Base-by-base conservation (phyloP, 139 green algal genomes). In the Penium margaritaceum region DNA sequence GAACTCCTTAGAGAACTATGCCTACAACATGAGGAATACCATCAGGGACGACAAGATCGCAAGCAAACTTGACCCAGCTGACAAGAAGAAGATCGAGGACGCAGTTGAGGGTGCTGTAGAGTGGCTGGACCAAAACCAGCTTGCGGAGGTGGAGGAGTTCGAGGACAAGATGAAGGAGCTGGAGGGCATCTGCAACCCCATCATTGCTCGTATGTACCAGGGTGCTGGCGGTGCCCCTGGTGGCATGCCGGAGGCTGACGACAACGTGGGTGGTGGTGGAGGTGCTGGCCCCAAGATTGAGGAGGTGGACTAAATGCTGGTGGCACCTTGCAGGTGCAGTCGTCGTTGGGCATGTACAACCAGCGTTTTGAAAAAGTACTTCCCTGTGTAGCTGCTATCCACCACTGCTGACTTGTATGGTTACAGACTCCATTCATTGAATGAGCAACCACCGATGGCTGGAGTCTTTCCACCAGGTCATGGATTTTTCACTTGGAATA, bases 141-240 rank as follows among this genome's bases (percentile, higher is more conserved):
- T 94, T 64, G 91, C 89, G 1, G 91, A 96, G 84, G 72, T 87
- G 29, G 94, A 99, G 67, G 94, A 99, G 87, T 92, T 96, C 78
- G 90, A 97, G 82, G 79, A 92, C 86, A 93, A 97, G 86, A 84
- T 91, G 39, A 96, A 97, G 89, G 91, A 97, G 84, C 87, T 99
- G 44, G 94, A 98, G 83, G 80, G 81, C 7, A 57, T 92, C 12
- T 95, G 88, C 84, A 92, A 86, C 73, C 94, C 94, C 47, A 96
- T 98, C 84, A 95, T 94, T 63, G 76, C 80, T 34, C 90, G 89
- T 55, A 85, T 89, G 83, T 89, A 91, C 90, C 66, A 74, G 41
- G 47, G n/a, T 33, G 44, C 7, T 9, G 63, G 63, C 21, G 63
- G 17, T 35, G 39, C 39, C 37, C 37, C 37, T 54, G 63, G 37